Conservation (phyloP, 176 grass and related monocot genomes). For the Eragrostis curvula region DNA sequence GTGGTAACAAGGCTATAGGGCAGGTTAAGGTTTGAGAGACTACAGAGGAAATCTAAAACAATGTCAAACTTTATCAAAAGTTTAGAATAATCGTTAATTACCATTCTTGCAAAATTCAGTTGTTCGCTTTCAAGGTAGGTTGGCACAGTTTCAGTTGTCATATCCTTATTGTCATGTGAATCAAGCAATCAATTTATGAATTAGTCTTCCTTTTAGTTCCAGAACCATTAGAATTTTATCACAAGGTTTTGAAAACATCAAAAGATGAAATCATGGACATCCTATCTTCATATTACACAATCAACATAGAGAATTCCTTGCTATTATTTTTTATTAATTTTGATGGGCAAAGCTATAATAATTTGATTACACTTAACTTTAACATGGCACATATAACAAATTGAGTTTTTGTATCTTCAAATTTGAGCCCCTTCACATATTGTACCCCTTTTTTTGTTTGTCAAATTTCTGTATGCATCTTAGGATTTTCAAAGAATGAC, state of each 20-base stretch:
- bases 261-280: constrained; percentile 10
- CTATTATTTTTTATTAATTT: not conserved
- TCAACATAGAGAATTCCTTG: not conserved
- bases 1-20: not conserved
- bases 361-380: not conserved
- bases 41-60: not conserved
- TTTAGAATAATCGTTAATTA: not conserved
- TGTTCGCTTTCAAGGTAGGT: not conserved
- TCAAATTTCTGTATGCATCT: not conserved
- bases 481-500: not conserved
- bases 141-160: constrained; percentile 23
- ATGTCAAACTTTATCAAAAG: not conserved
- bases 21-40: not conserved
- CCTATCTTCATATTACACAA: not conserved
- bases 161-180: not conserved
- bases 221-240: constrained; percentile 9
- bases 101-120: not conserved
- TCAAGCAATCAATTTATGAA: constrained; percentile 14
- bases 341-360: not conserved
- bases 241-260: constrained; percentile 13
- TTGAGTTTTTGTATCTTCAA: not conserved
- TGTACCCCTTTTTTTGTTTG: not conserved
- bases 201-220: constrained; percentile 1
- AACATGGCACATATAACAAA: not conserved
- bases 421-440: not conserved